Evolutionary conservation across 306 rosid genomes (phyloP).

Genomic region (Alnus glutinosa): DNA sequence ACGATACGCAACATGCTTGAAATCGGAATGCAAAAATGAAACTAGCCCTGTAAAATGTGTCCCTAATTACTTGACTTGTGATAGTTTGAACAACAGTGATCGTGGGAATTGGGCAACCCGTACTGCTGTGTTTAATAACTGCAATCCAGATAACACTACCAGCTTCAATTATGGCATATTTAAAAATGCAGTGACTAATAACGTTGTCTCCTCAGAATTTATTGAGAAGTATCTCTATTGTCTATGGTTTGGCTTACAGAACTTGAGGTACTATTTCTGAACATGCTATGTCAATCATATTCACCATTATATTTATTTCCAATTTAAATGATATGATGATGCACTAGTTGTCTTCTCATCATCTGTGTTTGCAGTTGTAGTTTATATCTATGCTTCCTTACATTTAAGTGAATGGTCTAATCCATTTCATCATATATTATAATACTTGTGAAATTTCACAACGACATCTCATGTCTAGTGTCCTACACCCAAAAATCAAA

Average conservation of each 20-base stretch:
- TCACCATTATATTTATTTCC: neutral
- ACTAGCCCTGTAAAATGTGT: slow-evolving; percentile 45
- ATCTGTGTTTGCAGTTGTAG: neutral
- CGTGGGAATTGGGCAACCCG: slow-evolving; percentile 56
- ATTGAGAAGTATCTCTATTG: slow-evolving; percentile 80
- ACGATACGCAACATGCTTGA: slow-evolving; percentile 83
- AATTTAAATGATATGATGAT: neutral
- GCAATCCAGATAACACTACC: slow-evolving; percentile 49
- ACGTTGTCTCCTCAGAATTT: slow-evolving; percentile 54
- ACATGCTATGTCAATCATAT: neutral
- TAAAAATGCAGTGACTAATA: slow-evolving; percentile 51
- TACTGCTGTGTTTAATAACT: slow-evolving; percentile 62
- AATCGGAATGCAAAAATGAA: slow-evolving; percentile 68
- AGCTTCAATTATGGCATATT: slow-evolving; percentile 70
- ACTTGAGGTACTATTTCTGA: slow-evolving; percentile 65
- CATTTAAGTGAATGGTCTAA: neutral
- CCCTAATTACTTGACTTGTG: slow-evolving; percentile 64
- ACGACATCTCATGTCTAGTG: neutral
- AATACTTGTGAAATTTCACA: neutral
- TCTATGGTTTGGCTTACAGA: slow-evolving; percentile 98
- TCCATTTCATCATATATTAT: no score
- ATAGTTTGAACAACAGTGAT: slow-evolving; percentile 35
- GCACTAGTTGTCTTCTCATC: neutral
- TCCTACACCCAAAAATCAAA: neutral
- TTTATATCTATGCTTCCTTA: neutral